Evolutionary conservation across 352 stramenopile genomes (phyloP).

Genomic region (Globisporangium takayamanum): DNA sequence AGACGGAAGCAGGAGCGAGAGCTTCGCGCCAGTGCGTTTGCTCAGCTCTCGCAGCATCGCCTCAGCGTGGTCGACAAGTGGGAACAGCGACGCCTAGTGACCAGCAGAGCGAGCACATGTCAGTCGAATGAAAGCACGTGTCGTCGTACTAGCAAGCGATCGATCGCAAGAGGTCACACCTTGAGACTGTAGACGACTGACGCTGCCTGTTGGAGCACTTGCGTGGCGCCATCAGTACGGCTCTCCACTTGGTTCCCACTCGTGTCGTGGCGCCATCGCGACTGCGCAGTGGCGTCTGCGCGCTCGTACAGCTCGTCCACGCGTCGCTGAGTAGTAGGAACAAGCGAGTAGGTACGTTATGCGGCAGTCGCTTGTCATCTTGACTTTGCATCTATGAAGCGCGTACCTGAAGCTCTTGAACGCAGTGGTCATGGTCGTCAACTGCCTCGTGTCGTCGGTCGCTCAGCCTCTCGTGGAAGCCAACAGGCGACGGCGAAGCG

Average conservation of each 20-base stretch:
- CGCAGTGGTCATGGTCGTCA: too few relatives aligned
- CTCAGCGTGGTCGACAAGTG: slow-evolving; percentile 47
- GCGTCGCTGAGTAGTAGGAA: slow-evolving; percentile 19
- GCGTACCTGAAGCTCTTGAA: background rate
- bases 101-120: background rate
- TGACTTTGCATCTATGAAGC: too few relatives aligned
- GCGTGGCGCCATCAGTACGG: slow-evolving; percentile 12
- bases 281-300: slow-evolving; percentile 22
- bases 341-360: too few relatives aligned
- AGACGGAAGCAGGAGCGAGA: slow-evolving; percentile 36
- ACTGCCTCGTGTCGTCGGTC: background rate
- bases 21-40: slow-evolving; percentile 24
- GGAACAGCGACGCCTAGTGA: slow-evolving; percentile 36
- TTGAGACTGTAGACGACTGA: slow-evolving; percentile 48
- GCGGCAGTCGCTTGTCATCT: too few relatives aligned
- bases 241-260: slow-evolving; percentile 24
- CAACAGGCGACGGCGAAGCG: background rate
- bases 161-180: slow-evolving; percentile 8
- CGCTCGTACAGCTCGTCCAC: slow-evolving; percentile 41
- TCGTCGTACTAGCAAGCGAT: background rate
- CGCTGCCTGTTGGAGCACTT: slow-evolving; percentile 32
- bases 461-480: background rate
- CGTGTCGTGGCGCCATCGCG: slow-evolving; percentile 15
- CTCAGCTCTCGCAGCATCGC: slow-evolving; percentile 33
- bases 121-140: background rate